Percentiles rank a stretch among this genome's conserved stretches.
These are phyloP conservation scores for Tylopilus vinaceipallidus DNA, from an alignment of 768 basidiomycete genomes.

Conservation along the genomic window DNA sequence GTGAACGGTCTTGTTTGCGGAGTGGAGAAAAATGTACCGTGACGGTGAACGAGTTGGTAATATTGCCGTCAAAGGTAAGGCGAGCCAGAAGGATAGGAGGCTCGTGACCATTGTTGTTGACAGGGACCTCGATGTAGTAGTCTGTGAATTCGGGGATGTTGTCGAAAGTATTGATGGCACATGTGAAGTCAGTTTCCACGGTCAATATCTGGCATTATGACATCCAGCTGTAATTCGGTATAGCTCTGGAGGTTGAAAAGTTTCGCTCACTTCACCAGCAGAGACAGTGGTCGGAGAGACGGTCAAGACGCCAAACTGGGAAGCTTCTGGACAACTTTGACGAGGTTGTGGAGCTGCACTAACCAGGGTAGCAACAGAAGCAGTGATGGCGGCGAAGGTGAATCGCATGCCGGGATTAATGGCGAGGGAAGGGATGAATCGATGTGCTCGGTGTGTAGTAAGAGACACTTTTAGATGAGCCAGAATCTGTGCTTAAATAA, in stretches of 20 bases:
- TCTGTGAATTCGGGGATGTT: slow-evolving; percentile 27
- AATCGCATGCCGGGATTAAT: slow-evolving; percentile 17
- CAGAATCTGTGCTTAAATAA: slow-evolving; percentile 12
- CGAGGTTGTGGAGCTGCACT: slow-evolving; percentile 21
- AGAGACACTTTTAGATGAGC: no score
- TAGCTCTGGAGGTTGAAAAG: not conserved
- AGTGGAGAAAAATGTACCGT: slow-evolving; percentile 6
- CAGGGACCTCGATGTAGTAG: slow-evolving; percentile 35
- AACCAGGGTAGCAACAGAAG: slow-evolving; percentile 12
- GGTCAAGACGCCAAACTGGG: slow-evolving; percentile 16
- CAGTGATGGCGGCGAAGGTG: slow-evolving; percentile 10
- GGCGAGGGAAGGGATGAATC: not conserved
- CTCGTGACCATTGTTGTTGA: slow-evolving; percentile 30
- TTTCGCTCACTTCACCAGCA: slow-evolving; percentile 23
- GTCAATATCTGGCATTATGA: slow-evolving; percentile 15
- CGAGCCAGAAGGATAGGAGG: slow-evolving; percentile 30
- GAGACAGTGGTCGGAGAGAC: slow-evolving; percentile 23
- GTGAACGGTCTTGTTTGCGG: not conserved
- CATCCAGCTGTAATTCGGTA: slow-evolving; percentile 1
- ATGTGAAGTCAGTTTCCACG: slow-evolving; percentile 24
- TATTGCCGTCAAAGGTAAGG: slow-evolving; percentile 11
- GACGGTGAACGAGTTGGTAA: slow-evolving; percentile 15
- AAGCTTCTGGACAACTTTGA: slow-evolving; percentile 21
- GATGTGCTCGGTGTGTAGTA: no score
- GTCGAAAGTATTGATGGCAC: slow-evolving; percentile 21